These are phyloP conservation scores for Penicillium corylophilum DNA, from an alignment of 2,329 filamentous ascomycete genomes.

Conservation along the genomic window DNA sequence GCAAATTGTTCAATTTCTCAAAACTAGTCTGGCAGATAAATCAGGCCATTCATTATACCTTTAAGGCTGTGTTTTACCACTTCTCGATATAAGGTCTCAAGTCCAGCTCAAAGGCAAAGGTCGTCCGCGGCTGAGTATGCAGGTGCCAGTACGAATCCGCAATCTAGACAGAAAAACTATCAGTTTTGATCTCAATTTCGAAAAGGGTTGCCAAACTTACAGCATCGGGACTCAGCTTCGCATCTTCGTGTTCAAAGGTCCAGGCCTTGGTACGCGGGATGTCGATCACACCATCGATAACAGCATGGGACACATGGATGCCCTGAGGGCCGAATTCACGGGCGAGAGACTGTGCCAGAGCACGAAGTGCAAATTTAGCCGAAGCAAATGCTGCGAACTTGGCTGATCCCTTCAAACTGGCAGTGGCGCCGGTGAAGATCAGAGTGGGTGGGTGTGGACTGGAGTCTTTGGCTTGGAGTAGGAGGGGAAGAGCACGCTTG, in stretches of 20 bases:
- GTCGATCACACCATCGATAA: constrained; percentile 84
- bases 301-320: constrained; percentile 77
- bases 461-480: constrained; percentile 59
- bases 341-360: constrained; percentile 71
- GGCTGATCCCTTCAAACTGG: constrained; percentile 70
- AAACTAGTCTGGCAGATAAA: not conserved
- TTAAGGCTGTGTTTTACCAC: too few relatives aligned
- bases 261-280: constrained; percentile 68
- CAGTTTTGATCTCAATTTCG: not conserved
- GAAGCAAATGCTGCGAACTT: constrained; percentile 70
- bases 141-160: constrained; percentile 83
- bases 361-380: constrained; percentile 77
- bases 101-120: constrained; percentile 81
- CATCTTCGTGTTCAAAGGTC: constrained; percentile 57
- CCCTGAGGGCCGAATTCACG: constrained; percentile 82
- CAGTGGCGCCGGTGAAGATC: constrained; percentile 85
- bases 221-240: constrained; percentile 71
- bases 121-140: constrained; percentile 75
- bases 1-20: not conserved
- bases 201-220: constrained; percentile 48
- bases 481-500: constrained; percentile 66
- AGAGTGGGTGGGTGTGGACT: constrained; percentile 68
- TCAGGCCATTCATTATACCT: not conserved
- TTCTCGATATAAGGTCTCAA: constrained; percentile 80
- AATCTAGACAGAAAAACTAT: constrained; percentile 57